Conservation (phyloP, 1,284 basidiomycete species). For the Trametes polyzona region DNA sequence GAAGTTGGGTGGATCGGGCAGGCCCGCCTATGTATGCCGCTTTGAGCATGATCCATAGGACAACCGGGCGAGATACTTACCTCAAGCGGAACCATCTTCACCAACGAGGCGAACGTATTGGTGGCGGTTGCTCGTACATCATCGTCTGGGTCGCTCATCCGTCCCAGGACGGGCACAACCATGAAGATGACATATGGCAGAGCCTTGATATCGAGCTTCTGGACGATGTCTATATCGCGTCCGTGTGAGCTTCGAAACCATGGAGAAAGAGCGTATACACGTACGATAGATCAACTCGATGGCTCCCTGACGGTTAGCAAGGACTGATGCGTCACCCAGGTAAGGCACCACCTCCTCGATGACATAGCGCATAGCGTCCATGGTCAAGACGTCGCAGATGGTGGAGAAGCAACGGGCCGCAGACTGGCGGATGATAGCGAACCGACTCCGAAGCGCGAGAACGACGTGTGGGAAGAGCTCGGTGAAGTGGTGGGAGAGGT, state of each 20-base stretch:
- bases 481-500: constrained; percentile 71
- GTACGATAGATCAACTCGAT: constrained; percentile 90
- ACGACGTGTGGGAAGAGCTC: constrained; percentile 81
- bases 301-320: constrained; percentile 86
- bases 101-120: constrained; percentile 96
- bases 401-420: constrained; percentile 89
- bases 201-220: constrained; percentile 91
- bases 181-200: constrained; percentile 98
- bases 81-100: constrained; percentile 99
- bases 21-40: constrained; percentile 69
- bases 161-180: constrained; percentile 93
- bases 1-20: constrained; percentile 95
- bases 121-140: constrained; percentile 92
- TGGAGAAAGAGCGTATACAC: constrained; percentile 45
- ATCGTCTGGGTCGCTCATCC: constrained; percentile 96
- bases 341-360: constrained; percentile 88
- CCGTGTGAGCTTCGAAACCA: not conserved
- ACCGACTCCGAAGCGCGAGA: constrained; percentile 80
- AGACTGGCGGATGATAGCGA: constrained; percentile 87
- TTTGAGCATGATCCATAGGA: not conserved
- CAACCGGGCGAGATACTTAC: constrained; percentile 43
- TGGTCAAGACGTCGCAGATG: constrained; percentile 85
- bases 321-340: constrained; percentile 79
- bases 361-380: constrained; percentile 86
- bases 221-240: constrained; percentile 76